A percentile compares a stretch with the other conserved stretches of the same genome.
phyloP scores from a whole-genome alignment of 1,284 basidiomycete species.

The Cryptococcus floricola region DNA sequence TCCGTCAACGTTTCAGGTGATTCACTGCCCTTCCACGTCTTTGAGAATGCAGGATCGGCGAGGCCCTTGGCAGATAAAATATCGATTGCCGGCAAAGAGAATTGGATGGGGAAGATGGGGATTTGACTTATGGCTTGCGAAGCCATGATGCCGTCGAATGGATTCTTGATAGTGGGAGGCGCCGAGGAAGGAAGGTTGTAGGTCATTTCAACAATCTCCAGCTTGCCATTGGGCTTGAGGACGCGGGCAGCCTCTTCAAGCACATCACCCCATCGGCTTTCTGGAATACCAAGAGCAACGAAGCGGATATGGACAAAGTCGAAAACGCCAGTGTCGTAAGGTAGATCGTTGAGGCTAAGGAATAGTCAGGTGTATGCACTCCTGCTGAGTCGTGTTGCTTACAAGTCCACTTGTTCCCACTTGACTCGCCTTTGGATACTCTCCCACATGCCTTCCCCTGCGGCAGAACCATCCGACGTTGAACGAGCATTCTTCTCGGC shows the following conservation, averaged over 20 bases:
- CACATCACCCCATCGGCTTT: constrained; percentile 38
- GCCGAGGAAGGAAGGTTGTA: constrained; percentile 28
- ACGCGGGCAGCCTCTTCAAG: constrained; percentile 45
- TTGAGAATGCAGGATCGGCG: constrained; percentile 15
- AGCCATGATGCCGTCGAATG: constrained; percentile 35
- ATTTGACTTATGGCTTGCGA: constrained; percentile 35
- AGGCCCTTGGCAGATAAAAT: constrained; percentile 4
- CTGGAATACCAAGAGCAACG: constrained; percentile 45
- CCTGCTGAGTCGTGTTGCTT: constrained; percentile 8
- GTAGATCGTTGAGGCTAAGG: constrained; percentile 37
- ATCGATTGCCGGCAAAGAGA: constrained; percentile 26
- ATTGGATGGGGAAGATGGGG: constrained; percentile 33
- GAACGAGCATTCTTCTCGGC: constrained; percentile 23
- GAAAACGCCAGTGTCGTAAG: constrained; percentile 45
- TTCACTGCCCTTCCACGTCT: constrained; percentile 8
- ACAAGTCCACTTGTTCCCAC: constrained; percentile 46
- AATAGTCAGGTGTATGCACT: not conserved
- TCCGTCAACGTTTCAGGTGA: constrained; percentile 27
- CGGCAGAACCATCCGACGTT: constrained; percentile 10
- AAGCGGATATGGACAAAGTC: constrained; percentile 48
- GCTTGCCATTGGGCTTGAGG: constrained; percentile 41
- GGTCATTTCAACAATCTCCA: constrained; percentile 48
- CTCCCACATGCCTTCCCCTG: constrained; percentile 33
- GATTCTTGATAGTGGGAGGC: constrained; percentile 23
- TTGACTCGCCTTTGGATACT: constrained; percentile 33